Evolutionary conservation across 2,329 filamentous ascomycete species (phyloP).

Genomic region (Chaetomiaceae sp.): DNA sequence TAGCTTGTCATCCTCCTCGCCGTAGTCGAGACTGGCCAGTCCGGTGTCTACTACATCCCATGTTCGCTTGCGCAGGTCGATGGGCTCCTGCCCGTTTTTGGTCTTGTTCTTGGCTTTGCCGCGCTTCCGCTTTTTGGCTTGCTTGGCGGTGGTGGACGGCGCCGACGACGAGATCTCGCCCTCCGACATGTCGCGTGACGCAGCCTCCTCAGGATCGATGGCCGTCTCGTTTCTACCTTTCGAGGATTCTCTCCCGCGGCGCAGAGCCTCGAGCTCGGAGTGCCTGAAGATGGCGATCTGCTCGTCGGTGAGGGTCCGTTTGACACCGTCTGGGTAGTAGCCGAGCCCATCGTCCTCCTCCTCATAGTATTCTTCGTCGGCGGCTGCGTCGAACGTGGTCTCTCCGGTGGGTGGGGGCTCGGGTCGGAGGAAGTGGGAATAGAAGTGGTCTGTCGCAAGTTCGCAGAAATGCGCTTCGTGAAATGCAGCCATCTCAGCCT

Average conservation of each 20-base stretch:
- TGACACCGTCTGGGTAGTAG: slow-evolving; percentile 79
- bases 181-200: slow-evolving; percentile 17
- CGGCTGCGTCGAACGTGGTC: slow-evolving; percentile 21
- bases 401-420: slow-evolving; percentile 12
- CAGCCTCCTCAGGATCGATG: slow-evolving; percentile 5
- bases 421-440: slow-evolving; percentile 38
- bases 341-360: slow-evolving; percentile 65
- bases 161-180: slow-evolving; percentile 21
- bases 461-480: slow-evolving; percentile 54
- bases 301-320: slow-evolving; percentile 84
- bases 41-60: slow-evolving; percentile 61
- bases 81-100: slow-evolving; percentile 33
- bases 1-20: slow-evolving; percentile 34
- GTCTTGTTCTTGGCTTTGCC: slow-evolving; percentile 31
- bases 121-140: slow-evolving; percentile 26
- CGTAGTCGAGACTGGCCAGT: slow-evolving; percentile 55
- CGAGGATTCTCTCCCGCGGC: slow-evolving; percentile 44
- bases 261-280: slow-evolving; percentile 71
- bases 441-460: slow-evolving; percentile 41
- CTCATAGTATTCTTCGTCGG: slow-evolving; percentile 32
- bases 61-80: slow-evolving; percentile 58
- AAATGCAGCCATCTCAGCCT: slow-evolving; percentile 57
- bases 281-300: slow-evolving; percentile 88
- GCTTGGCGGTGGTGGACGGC: slow-evolving; percentile 19
- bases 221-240: slow-evolving; percentile 24